Percentiles rank a stretch among this genome's conserved stretches.
Conservation (phyloP, 345 rosid genomes). For the Euphorbia tirucalli region DNA sequence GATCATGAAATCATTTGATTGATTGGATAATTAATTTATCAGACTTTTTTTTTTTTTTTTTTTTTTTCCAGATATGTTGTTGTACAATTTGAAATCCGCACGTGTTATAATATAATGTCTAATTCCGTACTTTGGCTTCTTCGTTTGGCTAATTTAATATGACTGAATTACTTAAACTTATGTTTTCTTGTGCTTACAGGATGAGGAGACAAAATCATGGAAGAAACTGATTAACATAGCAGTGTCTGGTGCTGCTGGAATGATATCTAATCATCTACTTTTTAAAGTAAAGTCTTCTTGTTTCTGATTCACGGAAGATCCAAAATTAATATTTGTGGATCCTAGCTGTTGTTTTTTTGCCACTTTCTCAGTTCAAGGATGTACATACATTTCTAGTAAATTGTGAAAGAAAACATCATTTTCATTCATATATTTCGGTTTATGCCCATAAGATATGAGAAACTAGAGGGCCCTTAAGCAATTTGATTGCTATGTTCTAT, state of each 20-base stretch:
- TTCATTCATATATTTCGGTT: not conserved
- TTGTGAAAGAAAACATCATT: not conserved
- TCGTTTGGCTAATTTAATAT: slow-evolving; percentile 1
- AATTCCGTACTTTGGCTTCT: not conserved
- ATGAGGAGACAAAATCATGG: slow-evolving; percentile 92
- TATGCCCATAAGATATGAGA: not conserved
- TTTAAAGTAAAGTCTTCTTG: slow-evolving; percentile 64
- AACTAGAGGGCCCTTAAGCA: not conserved
- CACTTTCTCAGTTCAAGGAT: not conserved
- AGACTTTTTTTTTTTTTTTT: too few relatives aligned
- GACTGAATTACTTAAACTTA: not conserved
- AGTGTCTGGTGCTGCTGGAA: slow-evolving; percentile 98
- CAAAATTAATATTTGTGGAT: not conserved
- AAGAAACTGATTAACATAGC: slow-evolving; percentile 72
- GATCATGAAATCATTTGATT: not conserved
- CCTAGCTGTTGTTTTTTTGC: not conserved
- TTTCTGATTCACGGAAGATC: not conserved
- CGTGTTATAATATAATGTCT: not conserved
- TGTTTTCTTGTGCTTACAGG: slow-evolving; percentile 40
- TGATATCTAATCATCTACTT: slow-evolving; percentile 91
- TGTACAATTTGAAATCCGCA: not conserved
- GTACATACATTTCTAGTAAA: not conserved
- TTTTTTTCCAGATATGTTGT: not conserved
- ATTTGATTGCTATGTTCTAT: not conserved
- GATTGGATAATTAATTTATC: not conserved